Evolutionary conservation across 768 basidiomycete genomes (phyloP).

Genomic region (Aureoboletus auriporus): DNA sequence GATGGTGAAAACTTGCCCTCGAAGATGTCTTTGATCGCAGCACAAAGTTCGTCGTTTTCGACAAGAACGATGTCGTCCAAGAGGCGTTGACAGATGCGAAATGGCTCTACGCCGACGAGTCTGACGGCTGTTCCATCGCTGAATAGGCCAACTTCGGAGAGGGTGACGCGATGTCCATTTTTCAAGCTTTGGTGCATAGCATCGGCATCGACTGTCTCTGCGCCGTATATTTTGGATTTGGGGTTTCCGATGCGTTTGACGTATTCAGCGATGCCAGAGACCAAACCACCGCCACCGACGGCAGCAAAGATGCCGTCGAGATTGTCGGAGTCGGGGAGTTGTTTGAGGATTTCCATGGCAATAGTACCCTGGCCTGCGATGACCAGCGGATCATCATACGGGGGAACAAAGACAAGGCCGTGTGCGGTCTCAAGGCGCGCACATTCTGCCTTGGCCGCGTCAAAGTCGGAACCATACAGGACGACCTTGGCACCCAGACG

Average conservation of each 20-base stretch:
- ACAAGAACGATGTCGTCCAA: constrained; percentile 82
- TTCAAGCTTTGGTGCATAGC: constrained; percentile 85
- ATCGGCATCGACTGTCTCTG: constrained; percentile 94
- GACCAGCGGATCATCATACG: constrained; percentile 95
- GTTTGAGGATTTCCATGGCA: constrained; percentile 93
- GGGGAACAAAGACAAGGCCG: constrained; percentile 87
- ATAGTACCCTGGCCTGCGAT: constrained; percentile 97
- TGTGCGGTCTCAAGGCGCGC: constrained; percentile 73
- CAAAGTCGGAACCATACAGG: constrained; percentile 88
- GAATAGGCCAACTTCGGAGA: constrained; percentile 92
- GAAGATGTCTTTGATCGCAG: constrained; percentile 98
- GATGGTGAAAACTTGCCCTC: constrained; percentile 57
- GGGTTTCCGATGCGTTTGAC: constrained; percentile 91
- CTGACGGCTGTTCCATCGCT: constrained; percentile 97
- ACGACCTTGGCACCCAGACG: constrained; percentile 94
- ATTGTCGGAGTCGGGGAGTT: constrained; percentile 67
- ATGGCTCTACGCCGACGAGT: constrained; percentile 91
- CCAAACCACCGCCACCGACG: constrained; percentile 93
- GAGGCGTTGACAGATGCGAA: constrained; percentile 83
- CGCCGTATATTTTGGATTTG: constrained; percentile 75
- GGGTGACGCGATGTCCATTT: constrained; percentile 75
- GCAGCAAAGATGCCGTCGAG: constrained; percentile 85
- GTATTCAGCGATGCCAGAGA: constrained; percentile 88
- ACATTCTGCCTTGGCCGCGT: constrained; percentile 94
- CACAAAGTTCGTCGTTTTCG: constrained; percentile 95